Evolutionary conservation across 192 early-diverging fungal genomes (phyloP).

Genomic region (Oehlia diaphana): DNA sequence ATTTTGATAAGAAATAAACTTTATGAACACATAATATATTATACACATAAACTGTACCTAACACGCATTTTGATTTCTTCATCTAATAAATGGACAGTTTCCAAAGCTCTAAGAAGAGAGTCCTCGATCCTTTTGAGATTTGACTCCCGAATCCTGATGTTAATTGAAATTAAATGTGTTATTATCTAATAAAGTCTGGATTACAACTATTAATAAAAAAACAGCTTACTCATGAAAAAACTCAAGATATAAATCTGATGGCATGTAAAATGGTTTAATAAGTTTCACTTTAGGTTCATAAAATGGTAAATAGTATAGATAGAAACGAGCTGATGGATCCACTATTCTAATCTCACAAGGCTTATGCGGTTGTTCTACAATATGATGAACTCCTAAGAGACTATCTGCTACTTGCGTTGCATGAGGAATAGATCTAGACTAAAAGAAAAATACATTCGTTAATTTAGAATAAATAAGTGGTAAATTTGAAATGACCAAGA

Average conservation of each 20-base stretch:
- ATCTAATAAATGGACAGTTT: conserved; percentile 39
- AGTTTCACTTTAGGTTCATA: background rate
- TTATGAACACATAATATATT: too few species aligned
- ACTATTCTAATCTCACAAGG: background rate
- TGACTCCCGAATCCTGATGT: background rate
- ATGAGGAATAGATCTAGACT: conserved; percentile 4
- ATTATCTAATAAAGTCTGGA: background rate
- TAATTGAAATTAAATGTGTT: background rate
- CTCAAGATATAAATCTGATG: background rate
- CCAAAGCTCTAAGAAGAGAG: conserved; percentile 29
- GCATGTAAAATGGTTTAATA: background rate
- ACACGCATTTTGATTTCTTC: conserved; percentile 41
- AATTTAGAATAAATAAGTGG: too few species aligned
- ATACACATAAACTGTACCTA: background rate
- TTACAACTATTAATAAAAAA: background rate
- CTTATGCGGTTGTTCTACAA: conserved; percentile 2
- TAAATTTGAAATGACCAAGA: background rate
- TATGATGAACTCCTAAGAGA: conserved; percentile 10
- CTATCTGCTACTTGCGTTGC: background rate
- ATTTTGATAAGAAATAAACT: too few species aligned
- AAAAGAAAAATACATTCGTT: background rate
- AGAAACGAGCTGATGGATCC: background rate
- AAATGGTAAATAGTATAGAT: background rate
- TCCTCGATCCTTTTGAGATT: conserved; percentile 24
- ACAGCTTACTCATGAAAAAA: background rate